phyloP scores from a whole-genome alignment of 1,284 basidiomycete species.

The Lentinula novae-zelandiae region DNA sequence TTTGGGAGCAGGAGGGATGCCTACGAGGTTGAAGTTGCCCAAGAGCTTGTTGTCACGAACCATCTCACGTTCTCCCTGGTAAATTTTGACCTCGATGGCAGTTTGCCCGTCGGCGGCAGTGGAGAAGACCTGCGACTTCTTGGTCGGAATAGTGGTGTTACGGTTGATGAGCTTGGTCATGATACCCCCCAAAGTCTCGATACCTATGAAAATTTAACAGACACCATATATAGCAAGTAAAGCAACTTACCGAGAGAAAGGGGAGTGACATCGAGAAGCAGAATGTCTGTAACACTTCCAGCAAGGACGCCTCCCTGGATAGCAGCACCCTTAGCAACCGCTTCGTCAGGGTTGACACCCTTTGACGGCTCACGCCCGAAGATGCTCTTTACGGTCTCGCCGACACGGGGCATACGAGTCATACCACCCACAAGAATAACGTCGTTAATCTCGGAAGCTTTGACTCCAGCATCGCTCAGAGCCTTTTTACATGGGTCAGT shows the following conservation, averaged over 20 bases:
- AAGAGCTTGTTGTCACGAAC: conserved; percentile 98
- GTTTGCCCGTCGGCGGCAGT: conserved; percentile 96
- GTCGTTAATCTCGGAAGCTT: conserved; percentile 90
- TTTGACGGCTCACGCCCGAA: conserved; percentile 96
- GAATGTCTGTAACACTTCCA: conserved; percentile 94
- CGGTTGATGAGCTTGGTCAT: conserved; percentile 96
- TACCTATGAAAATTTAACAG: conserved; percentile 41
- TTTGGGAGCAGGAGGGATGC: conserved; percentile 96
- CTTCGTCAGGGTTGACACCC: conserved; percentile 97
- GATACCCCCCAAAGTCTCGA: conserved; percentile 97
- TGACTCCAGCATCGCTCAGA: conserved; percentile 86
- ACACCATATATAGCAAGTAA: not conserved
- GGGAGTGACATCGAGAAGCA: conserved; percentile 95
- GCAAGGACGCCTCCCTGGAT: conserved; percentile 96
- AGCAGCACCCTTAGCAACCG: conserved; percentile 89
- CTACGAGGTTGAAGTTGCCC: conserved; percentile 98
- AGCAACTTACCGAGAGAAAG: conserved; percentile 72
- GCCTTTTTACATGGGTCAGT: conserved; percentile 99
- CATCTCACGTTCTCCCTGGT: conserved; percentile 97
- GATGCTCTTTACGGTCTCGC: conserved; percentile 86
- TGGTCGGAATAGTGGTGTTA: conserved; percentile 99
- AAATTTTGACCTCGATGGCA: conserved; percentile 97
- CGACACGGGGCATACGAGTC: conserved; percentile 96
- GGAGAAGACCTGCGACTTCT: conserved; percentile 98
- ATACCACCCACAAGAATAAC: conserved; percentile 98